A percentile compares a stretch with the other conserved stretches of the same genome.
Evolutionary conservation across 2,329 filamentous ascomycete species (phyloP).

Genomic region (Colletotrichum orbiculare): DNA sequence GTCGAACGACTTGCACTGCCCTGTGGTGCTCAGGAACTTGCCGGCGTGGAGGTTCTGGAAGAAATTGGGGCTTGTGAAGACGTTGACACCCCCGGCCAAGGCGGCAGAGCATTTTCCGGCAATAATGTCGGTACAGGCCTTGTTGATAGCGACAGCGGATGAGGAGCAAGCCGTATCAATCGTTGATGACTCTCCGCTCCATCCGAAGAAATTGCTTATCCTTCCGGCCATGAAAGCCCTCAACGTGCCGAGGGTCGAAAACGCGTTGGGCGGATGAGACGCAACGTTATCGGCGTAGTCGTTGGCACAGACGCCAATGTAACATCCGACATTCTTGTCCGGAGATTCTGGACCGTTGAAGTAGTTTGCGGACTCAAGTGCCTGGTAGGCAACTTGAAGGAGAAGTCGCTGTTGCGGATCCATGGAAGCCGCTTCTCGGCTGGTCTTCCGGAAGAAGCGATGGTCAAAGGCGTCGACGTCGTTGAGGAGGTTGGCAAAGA

Average conservation of each 20-base stretch:
- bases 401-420: conserved; percentile 47
- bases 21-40: conserved; percentile 45
- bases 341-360: conserved; percentile 37
- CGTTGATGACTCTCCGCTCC: conserved; percentile 46
- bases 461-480: conserved; percentile 48
- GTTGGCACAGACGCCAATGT: conserved; percentile 33
- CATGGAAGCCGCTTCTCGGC: conserved; percentile 43
- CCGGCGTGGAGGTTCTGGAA: conserved; percentile 36
- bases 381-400: conserved; percentile 49
- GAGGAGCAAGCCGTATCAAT: conserved; percentile 54
- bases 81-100: conserved; percentile 52
- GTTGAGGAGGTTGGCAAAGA: conserved; percentile 35
- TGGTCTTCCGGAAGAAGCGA: conserved; percentile 50
- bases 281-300: conserved; percentile 39
- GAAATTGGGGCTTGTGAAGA: conserved; percentile 41
- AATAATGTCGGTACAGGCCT: conserved; percentile 45
- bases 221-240: conserved; percentile 46
- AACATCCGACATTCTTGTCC: conserved; percentile 45
- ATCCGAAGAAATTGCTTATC: conserved; percentile 49
- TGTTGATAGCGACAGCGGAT: conserved; percentile 49
- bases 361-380: conserved; percentile 40
- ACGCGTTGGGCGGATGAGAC: conserved; percentile 36
- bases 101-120: conserved; percentile 47
- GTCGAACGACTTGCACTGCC: conserved; percentile 49
- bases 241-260: conserved; percentile 44